Base-by-base conservation (phyloP, 441 rosid genomes). In the Populus hybrid region DNA sequence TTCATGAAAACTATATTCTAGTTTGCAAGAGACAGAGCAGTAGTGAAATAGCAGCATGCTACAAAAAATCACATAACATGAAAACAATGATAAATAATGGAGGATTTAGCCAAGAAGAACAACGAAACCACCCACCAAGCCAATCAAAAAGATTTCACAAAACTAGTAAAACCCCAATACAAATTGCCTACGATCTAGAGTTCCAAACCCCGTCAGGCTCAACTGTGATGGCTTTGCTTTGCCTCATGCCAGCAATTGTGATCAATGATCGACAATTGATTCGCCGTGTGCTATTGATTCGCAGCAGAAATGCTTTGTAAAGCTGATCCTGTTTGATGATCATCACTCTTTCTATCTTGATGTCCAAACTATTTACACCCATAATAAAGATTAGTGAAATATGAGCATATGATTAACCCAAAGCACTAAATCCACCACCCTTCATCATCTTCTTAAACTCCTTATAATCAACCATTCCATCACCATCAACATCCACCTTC, bases 371-470 rank as follows among this genome's bases (percentile, higher is more conserved):
- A 32, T 67, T n/a, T 24, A 57, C 53, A 72, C 3, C 20, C 61
- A 26, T 40, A n/a, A 3, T 6, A 35, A 61, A 63, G 32, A 30
- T 30, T 30, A 30, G 32, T 30, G 32, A 30, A 30, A 30, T 30
- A 30, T 30, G 32, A 30, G 32, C 32, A 30, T 30, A 30, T 30
- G 32, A 16, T 38, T 76, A 88, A 73, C 74, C 73, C 76, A 86
- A 70, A 38, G 88, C 82, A 61, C 85, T 85, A 65, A 92, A 87
- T 0, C 86, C 94, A 46, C 90, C 92, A 3, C 83, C 85, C 38
- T 94, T 89, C 97, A 94, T 93, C 97, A 94, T 91, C 80, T 87
- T 84, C 88, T 81, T 86, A 74, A 94, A 94, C 88, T 94, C 97
- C 53, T 74, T 84, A 72, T 83, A 92, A 82, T 89, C 83, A 28